Evolutionary conservation across 306 rosid species (phyloP).

Genomic region (Crotalaria pallida): DNA sequence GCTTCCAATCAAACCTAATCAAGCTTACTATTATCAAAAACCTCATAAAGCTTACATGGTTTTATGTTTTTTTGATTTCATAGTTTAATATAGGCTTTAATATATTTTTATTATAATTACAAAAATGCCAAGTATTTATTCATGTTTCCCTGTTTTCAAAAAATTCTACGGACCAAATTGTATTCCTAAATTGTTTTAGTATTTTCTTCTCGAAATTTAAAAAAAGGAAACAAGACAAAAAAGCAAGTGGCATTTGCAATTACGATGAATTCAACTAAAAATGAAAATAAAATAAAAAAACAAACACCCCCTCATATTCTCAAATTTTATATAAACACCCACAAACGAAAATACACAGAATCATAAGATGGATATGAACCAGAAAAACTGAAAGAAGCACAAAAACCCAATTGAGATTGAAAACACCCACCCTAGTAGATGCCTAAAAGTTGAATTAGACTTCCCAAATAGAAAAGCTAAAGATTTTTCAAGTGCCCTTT

Average conservation of each 20-base stretch:
- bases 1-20: no score
- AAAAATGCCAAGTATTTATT: not conserved
- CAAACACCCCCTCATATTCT: not conserved
- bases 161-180: not conserved
- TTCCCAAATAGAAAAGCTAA: conserved; percentile 7
- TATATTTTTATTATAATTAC: no score
- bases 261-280: not conserved
- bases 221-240: no score
- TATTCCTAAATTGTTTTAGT: no score
- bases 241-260: not conserved
- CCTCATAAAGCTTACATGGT: not conserved
- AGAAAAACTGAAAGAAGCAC: not conserved
- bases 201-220: not conserved
- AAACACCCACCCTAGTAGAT: not conserved
- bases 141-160: not conserved
- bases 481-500: not conserved
- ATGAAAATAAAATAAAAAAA: not conserved
- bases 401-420: not conserved
- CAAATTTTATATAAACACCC: conserved; percentile 1
- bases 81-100: no score
- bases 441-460: not conserved
- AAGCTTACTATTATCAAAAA: no score
- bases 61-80: not conserved
- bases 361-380: conserved; percentile 11
- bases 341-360: not conserved